Base-by-base conservation (phyloP, 2,329 filamentous ascomycete genomes). In the Microsporum ferrugineum region DNA sequence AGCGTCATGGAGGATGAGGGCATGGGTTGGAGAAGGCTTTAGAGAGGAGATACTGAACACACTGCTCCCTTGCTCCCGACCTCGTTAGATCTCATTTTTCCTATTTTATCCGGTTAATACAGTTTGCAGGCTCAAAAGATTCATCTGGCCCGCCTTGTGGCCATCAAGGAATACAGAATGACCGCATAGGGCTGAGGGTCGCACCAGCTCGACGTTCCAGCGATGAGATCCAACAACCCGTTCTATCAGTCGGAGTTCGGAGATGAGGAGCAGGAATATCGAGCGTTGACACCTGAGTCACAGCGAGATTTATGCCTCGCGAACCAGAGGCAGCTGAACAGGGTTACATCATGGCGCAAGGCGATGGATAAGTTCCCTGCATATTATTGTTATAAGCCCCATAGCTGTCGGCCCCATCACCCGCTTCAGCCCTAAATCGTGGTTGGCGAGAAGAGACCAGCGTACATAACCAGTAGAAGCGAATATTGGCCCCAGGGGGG, bases 231-330 rank as follows among this genome's bases (percentile, higher is more conserved):
- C 17, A 23, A 23, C 17, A 23, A 23, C 17, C 17, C 17, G 17
- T 23, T 23, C 17, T 12, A 53, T 27, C 27, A 6, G 10, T 53
- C 51, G 51, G 51, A 23, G 33, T 17, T 36, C 51, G 51, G 51
- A 55, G 51, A 55, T 55, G 51, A 31, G 8, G 8, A 53, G 17
- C 51, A 36, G 2, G 29, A 5, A 47, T 17, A 47, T 47, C 4
- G 43, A 39, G 38, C 1, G 38, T 55, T 29, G 51, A 55, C 51
- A 38, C 51, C 51, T 55, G 51, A 55, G 51, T 55, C 51, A 55
- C 31, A 8, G 31, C 36, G 31, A 6, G 45, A 12, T 29, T 51
- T 51, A 51, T 51, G 45, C 45, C 45, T 55, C 14, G 51, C 14
- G 51, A 53, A 53, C 17, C 33, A 36, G 43, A 8, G 23, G 43